A percentile compares a stretch with the other conserved stretches of the same genome.
Evolutionary conservation across 2,329 filamentous ascomycete genomes (phyloP).

Genomic region (Triangularia verruculosa): DNA sequence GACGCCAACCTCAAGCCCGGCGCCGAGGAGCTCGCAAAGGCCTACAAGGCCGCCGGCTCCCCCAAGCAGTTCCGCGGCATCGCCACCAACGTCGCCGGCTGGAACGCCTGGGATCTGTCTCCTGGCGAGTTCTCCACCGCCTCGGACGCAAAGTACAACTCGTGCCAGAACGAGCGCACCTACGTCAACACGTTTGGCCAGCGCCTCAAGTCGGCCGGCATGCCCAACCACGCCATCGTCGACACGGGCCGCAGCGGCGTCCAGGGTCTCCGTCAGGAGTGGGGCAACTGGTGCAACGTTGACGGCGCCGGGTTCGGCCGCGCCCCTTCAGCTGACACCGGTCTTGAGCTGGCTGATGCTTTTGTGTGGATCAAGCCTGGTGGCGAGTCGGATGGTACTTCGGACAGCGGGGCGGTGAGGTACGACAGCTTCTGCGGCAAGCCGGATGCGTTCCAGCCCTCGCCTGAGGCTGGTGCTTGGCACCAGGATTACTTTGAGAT

Average conservation of each 20-base stretch:
- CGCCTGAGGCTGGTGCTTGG: conserved; percentile 68
- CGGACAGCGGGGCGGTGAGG: conserved; percentile 34
- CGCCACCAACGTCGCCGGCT: conserved; percentile 41
- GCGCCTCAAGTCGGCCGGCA: conserved; percentile 37
- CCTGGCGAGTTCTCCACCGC: conserved; percentile 43
- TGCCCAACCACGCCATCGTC: conserved; percentile 43
- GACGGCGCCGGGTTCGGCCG: conserved; percentile 58
- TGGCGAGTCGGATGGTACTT: conserved; percentile 47
- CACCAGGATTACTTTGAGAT: conserved; percentile 61
- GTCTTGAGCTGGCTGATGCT: conserved; percentile 54
- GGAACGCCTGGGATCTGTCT: conserved; percentile 39
- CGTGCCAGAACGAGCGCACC: conserved; percentile 42
- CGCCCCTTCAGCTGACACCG: conserved; percentile 56
- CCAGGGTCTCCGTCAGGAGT: conserved; percentile 41
- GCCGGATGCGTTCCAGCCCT: conserved; percentile 41
- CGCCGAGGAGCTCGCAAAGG: conserved; percentile 39
- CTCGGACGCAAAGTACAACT: conserved; percentile 41
- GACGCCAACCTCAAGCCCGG: conserved; percentile 49
- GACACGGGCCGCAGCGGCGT: conserved; percentile 43
- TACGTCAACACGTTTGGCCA: conserved; percentile 42
- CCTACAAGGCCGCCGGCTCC: conserved; percentile 37
- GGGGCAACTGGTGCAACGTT: conserved; percentile 53
- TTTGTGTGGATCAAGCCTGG: conserved; percentile 68
- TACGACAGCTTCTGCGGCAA: conserved; percentile 41
- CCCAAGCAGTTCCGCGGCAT: conserved; percentile 39